These are phyloP conservation scores for Leishmania braziliensis DNA, from an alignment of 208 protist genomes.

Conservation along the genomic window DNA sequence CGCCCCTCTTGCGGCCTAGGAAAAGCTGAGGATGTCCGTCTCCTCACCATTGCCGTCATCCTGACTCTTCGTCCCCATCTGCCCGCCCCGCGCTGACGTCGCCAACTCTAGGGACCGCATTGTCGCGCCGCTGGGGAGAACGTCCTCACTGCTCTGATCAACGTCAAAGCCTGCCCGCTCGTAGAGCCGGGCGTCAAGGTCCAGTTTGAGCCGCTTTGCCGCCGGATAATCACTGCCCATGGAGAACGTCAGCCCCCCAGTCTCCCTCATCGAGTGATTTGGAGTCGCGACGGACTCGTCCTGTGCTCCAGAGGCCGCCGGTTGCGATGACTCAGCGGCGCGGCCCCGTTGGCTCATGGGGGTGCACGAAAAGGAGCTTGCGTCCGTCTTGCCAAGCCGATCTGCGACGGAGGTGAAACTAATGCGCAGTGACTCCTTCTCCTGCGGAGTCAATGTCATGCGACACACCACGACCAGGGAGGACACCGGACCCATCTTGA, in stretches of 20 bases:
- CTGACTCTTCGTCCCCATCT: neutral
- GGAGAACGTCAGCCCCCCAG: neutral
- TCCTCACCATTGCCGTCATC: conserved; percentile 13
- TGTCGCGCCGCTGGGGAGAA: conserved; percentile 1
- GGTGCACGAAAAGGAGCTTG: conserved; percentile 20
- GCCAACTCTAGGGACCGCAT: conserved; percentile 5
- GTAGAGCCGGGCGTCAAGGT: conserved; percentile 2
- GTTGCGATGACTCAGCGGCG: conserved; percentile 12
- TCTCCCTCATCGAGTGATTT: neutral
- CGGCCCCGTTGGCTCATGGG: conserved; percentile 13
- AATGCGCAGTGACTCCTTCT: conserved; percentile 23
- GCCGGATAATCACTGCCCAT: neutral
- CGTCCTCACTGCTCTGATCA: neutral
- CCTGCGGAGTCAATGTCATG: conserved; percentile 27
- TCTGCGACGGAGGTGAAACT: conserved; percentile 19
- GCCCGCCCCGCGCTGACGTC: neutral
- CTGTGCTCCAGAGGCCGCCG: neutral
- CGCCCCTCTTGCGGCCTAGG: neutral
- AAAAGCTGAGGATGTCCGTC: conserved; percentile 10
- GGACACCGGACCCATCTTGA: conserved; percentile 14
- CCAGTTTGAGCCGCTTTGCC: conserved; percentile 24
- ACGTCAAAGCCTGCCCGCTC: neutral
- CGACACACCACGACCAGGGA: conserved; percentile 39
- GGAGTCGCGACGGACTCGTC: neutral
- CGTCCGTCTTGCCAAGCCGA: conserved; percentile 22